These are phyloP conservation scores for Thermothelomyces thermophilus DNA, from an alignment of 2,329 filamentous ascomycete genomes.

Conservation along the genomic window DNA sequence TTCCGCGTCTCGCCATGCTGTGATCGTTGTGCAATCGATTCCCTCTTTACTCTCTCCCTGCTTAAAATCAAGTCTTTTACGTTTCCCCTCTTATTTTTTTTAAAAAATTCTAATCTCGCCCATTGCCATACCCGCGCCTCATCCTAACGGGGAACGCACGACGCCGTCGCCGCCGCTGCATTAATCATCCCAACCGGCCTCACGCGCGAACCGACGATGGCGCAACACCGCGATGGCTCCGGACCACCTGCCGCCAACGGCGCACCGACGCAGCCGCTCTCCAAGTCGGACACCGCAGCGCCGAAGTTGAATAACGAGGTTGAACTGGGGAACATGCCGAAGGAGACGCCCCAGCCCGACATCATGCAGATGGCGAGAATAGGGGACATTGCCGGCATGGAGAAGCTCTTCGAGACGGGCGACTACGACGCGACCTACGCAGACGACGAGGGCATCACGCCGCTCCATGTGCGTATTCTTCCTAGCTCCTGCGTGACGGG, in stretches of 20 bases:
- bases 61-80: neutral
- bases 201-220: constrained; percentile 31
- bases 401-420: constrained; percentile 79
- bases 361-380: constrained; percentile 92
- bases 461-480: constrained; percentile 69
- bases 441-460: constrained; percentile 91
- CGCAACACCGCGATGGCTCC: constrained; percentile 35
- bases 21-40: neutral
- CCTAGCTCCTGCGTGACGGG: neutral
- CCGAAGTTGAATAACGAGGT: constrained; percentile 49
- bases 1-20: neutral
- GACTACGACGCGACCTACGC: constrained; percentile 75
- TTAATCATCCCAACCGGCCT: neutral
- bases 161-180: neutral
- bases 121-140: neutral
- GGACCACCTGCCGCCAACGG: constrained; percentile 32
- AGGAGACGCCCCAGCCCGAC: constrained; percentile 57
- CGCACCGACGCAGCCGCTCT: constrained; percentile 47
- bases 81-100: no score
- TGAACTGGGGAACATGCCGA: constrained; percentile 47
- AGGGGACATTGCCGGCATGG: constrained; percentile 79
- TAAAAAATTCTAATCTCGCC: no score
- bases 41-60: neutral
- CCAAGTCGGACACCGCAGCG: constrained; percentile 38
- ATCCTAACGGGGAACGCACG: neutral